Conservation (phyloP, 139 green algal genomes). For the Prasinococcaceae sp. region DNA sequence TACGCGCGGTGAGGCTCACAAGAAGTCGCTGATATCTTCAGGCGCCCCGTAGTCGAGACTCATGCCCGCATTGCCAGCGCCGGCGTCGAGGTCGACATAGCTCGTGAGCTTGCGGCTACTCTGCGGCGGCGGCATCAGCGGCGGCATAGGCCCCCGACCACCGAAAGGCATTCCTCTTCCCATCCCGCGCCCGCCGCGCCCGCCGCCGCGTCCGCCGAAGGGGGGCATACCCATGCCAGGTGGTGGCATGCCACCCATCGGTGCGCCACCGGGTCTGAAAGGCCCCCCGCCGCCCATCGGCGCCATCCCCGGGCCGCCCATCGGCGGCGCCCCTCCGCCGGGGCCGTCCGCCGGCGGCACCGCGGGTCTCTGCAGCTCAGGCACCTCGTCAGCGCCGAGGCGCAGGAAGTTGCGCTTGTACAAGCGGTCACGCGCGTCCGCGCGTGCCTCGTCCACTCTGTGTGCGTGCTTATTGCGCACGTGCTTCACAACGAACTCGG, state of each 20-base stretch:
- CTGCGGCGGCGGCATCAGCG: too few species aligned
- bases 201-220: too few species aligned
- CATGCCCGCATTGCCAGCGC: too few species aligned
- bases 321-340: not conserved
- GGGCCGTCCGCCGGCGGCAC: not conserved
- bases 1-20: too few species aligned
- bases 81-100: not conserved
- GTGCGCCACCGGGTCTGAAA: not conserved
- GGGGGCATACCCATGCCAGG: not conserved
- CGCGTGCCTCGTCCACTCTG: slow-evolving; percentile 29
- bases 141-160: not conserved
- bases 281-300: too few species aligned
- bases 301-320: not conserved
- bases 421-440: not conserved
- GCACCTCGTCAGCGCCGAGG: not conserved
- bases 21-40: too few species aligned
- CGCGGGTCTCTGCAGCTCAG: not conserved
- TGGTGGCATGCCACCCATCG: not conserved
- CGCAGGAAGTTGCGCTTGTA: slow-evolving; percentile 1
- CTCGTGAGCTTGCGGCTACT: not conserved
- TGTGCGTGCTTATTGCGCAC: slow-evolving; percentile 65
- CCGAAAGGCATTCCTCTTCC: not conserved
- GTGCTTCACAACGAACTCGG: slow-evolving; percentile 81
- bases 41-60: too few species aligned
- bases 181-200: not conserved